phyloP scores from a whole-genome alignment of 2,329 filamentous ascomycete species.

The Cyanodermella asteris region DNA sequence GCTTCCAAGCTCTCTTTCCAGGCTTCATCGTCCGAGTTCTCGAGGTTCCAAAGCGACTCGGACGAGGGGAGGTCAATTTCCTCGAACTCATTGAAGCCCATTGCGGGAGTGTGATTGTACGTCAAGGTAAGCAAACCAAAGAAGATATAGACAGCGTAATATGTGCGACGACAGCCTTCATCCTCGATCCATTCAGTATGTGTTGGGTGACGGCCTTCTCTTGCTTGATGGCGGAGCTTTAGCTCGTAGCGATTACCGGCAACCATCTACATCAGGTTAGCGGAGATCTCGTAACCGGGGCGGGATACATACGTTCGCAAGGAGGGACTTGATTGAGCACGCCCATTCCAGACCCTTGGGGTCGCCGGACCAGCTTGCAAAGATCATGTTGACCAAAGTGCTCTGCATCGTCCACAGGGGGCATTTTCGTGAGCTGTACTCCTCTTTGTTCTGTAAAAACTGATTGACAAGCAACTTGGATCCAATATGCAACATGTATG shows the following conservation, averaged over 20 bases:
- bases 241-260: constrained; percentile 91
- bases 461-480: constrained; percentile 95
- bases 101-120: constrained; percentile 94
- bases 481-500: constrained; percentile 90
- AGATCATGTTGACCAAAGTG: constrained; percentile 93
- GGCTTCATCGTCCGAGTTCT: constrained; percentile 51
- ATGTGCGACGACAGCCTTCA: constrained; percentile 86
- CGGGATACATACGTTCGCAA: constrained; percentile 44
- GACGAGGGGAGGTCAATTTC: constrained; percentile 79
- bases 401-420: constrained; percentile 97
- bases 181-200: constrained; percentile 91
- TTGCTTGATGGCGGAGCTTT: constrained; percentile 76
- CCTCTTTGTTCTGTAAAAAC: constrained; percentile 94
- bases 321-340: constrained; percentile 91
- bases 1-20: constrained; percentile 61
- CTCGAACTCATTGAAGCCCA: constrained; percentile 96
- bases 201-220: constrained; percentile 51
- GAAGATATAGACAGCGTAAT: constrained; percentile 98
- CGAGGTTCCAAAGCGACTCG: constrained; percentile 82
- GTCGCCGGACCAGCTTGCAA: constrained; percentile 97
- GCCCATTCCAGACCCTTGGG: constrained; percentile 96
- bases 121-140: constrained; percentile 86
- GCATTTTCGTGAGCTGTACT: constrained; percentile 94
- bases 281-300: background rate
- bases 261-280: constrained; percentile 44